Evolutionary conservation across 371 early-diverging fungal species (phyloP), one percentile per base, ranked within the genome.

Genomic region (Apophysomyces sp.): DNA sequence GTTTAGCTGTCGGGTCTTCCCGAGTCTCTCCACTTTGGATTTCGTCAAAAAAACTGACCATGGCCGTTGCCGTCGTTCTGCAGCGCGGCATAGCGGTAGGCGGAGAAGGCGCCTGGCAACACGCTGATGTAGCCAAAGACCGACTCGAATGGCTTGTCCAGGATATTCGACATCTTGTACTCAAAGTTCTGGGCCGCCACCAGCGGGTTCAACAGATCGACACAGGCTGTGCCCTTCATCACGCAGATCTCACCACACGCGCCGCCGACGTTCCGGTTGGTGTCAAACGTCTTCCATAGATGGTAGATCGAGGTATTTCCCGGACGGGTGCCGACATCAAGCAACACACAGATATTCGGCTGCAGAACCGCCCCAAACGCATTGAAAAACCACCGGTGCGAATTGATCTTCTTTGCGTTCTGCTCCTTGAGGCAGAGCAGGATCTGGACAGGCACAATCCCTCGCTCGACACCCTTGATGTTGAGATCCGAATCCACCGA

Each of bases 371-470:
- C 82, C 2, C 93, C 90, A 64, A 94, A 90, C 3, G 93, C 92
- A 65, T 92, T 92, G 71, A 93, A 93, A 77, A 93, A 92, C 94
- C 94, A 94, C 37, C 92, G 87, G 68, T 94, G 94, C 15, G 92
- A 92, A 74, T 94, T 94, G 75, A 94, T 89, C 69, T 91, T 86
- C 67, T 89, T 89, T 32, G 82, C 81, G 54, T 86, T 88, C 60
- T 86, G 76, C 62, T 87, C 87, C 74, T 94, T 94, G 28, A 94
- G 72, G 65, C 90, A 90, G 71, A 93, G 92, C 39, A 94, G 56
- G 15, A 92, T 81, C 73, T 94, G 94, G 7, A 88, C 85, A 18
- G 94, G 94, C 13, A 92, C 90, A 61, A 86, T 78, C 15, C 89
- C 90, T 26, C 55, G 41, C 37, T 86, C 86, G n/a, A 80, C 80